A percentile compares a stretch with the other conserved stretches of the same genome.
These are phyloP conservation scores for Psophocarpus tetragonolobus DNA, from an alignment of 306 rosid genomes.

Conservation along the genomic window DNA sequence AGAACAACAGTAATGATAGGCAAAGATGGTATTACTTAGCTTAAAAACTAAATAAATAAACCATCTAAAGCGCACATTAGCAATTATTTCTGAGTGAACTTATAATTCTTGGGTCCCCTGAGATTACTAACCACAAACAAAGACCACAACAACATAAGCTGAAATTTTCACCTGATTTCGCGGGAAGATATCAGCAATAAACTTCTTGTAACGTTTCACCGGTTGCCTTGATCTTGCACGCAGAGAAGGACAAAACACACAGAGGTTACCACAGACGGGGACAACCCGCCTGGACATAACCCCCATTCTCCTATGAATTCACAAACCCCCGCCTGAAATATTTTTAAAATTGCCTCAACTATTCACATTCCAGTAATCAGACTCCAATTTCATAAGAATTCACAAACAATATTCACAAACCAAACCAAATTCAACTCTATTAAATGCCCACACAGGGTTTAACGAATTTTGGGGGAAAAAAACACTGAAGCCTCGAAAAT, in stretches of 20 bases:
- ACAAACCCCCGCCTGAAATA: slow-evolving; percentile 45
- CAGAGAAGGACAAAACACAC: slow-evolving; percentile 92
- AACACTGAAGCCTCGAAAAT: not conserved
- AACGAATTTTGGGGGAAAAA: not conserved
- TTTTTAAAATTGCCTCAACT: slow-evolving; percentile 1
- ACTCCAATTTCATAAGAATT: slow-evolving; percentile 21
- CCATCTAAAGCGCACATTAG: not conserved
- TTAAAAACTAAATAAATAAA: slow-evolving; percentile 21
- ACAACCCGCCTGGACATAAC: slow-evolving; percentile 99
- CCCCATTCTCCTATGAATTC: slow-evolving; percentile 71
- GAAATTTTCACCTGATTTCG: slow-evolving; percentile 71
- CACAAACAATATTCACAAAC: slow-evolving; percentile 9
- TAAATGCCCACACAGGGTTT: slow-evolving; percentile 6
- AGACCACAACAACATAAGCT: not conserved
- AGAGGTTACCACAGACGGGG: slow-evolving; percentile 98
- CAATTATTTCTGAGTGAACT: not conserved
- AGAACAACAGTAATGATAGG: slow-evolving; percentile 22
- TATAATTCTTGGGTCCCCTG: not conserved
- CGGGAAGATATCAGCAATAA: slow-evolving; percentile 75
- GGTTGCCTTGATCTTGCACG: slow-evolving; percentile 97
- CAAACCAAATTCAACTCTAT: slow-evolving; percentile 35
- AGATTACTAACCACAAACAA: slow-evolving; percentile 18
- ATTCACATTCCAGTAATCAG: not conserved
- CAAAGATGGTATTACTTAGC: slow-evolving; percentile 4
- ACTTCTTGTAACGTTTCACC: slow-evolving; percentile 94